Percentiles rank a stretch among this genome's conserved stretches.
phyloP scores from a whole-genome alignment of 2,329 filamentous ascomycete genomes.

The Alternaria sp. region DNA sequence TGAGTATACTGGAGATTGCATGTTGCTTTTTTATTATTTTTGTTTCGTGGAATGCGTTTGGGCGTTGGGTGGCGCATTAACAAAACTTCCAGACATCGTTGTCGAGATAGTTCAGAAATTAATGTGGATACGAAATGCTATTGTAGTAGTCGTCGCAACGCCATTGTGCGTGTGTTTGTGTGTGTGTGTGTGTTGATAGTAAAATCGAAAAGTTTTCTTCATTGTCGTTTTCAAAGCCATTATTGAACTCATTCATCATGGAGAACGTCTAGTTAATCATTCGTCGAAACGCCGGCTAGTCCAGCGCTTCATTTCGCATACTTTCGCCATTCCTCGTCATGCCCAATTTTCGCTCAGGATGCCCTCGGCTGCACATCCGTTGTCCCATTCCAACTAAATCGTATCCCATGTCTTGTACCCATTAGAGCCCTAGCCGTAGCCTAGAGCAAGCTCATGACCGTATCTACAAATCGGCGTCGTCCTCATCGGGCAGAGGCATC shows the following conservation, averaged over 20 bases:
- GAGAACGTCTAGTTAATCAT: conserved; percentile 40
- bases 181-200: background rate
- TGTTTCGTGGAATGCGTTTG: background rate
- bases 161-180: background rate
- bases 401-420: conserved; percentile 42
- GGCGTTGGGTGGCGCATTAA: background rate
- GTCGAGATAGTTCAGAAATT: background rate
- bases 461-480: conserved; percentile 73
- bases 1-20: background rate
- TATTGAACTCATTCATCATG: background rate
- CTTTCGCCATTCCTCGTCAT: conserved; percentile 34
- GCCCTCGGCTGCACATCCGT: conserved; percentile 31
- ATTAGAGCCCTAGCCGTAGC: conserved; percentile 33
- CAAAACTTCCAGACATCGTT: background rate
- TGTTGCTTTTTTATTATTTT: background rate
- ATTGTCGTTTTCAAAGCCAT: background rate
- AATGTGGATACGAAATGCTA: conserved; percentile 11
- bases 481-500: conserved; percentile 93
- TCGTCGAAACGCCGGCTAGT: conserved; percentile 46
- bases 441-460: conserved; percentile 35
- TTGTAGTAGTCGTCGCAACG: background rate
- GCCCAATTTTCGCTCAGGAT: conserved; percentile 41
- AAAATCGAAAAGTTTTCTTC: background rate
- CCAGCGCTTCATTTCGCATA: conserved; percentile 39
- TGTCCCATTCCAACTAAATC: conserved; percentile 34